These are phyloP conservation scores for Backusella westeae DNA, from an alignment of 192 early-diverging fungal species.

Conservation along the genomic window DNA sequence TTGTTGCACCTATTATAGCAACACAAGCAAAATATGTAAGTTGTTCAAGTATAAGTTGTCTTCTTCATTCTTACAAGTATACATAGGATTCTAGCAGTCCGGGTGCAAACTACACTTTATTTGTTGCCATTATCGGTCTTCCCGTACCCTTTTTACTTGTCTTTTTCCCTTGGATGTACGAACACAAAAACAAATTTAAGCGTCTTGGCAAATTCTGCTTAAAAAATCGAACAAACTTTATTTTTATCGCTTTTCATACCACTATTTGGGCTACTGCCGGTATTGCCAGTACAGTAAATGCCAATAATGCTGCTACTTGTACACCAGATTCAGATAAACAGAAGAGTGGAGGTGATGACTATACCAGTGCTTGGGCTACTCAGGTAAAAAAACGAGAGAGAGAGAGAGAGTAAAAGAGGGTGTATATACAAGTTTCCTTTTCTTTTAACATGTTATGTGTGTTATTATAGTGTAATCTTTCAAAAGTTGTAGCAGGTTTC, in stretches of 20 bases:
- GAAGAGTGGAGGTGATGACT: slow-evolving; percentile 13
- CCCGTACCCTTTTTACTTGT: slow-evolving; percentile 21
- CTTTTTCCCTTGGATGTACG: slow-evolving; percentile 37
- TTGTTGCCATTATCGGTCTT: slow-evolving; percentile 24
- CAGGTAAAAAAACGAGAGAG: slow-evolving; percentile 18
- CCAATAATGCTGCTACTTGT: slow-evolving; percentile 22
- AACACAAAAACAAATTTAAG: slow-evolving; percentile 34
- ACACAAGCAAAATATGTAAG: slow-evolving; percentile 33
- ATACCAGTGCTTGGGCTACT: slow-evolving; percentile 23
- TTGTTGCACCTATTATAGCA: slow-evolving; percentile 32
- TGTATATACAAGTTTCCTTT: neutral
- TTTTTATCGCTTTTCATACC: slow-evolving; percentile 28
- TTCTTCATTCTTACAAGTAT: neutral
- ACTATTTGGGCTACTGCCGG: slow-evolving; percentile 27
- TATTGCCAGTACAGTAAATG: slow-evolving; percentile 32
- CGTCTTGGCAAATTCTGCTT: slow-evolving; percentile 34
- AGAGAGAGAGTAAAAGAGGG: neutral
- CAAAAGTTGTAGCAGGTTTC: slow-evolving; percentile 20
- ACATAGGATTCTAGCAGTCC: slow-evolving; percentile 26
- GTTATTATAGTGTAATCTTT: slow-evolving; percentile 28
- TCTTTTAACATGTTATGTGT: neutral
- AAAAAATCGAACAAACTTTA: slow-evolving; percentile 27
- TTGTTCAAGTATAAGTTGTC: neutral
- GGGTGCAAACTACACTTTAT: slow-evolving; percentile 32
- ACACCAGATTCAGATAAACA: slow-evolving; percentile 4